Evolutionary conservation across 2,329 filamentous ascomycete genomes (phyloP), one percentile per base, ranked within the genome.

Genomic region (Rhytidhysteron rufulum): DNA sequence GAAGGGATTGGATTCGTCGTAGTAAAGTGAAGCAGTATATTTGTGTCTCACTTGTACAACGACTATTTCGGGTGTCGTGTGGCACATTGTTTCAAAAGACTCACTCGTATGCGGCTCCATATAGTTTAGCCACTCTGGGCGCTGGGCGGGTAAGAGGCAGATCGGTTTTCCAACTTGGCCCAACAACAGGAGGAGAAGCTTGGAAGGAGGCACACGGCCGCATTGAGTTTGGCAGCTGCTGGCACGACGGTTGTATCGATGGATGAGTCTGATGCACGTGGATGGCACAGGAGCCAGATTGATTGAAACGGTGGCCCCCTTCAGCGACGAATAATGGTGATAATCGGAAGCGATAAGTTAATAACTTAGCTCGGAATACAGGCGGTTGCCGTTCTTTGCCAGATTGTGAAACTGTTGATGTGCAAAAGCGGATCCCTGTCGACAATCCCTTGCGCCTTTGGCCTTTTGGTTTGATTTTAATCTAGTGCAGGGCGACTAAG

Each of bases 1-100:
- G 69, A 73, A 39, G 79, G 80, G 0, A 68, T 80, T 43, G 79
- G 75, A 1, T 79, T 83, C 47, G 68, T 83, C 51, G 69, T 68
- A 49, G 72, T 83, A 18, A 82, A 79, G 62, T 82, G 58, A 67
- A n/a, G 45, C 41, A 22, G 36, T 45, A 22, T 53, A 56, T 57
- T 55, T 53, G 52, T 60, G 53, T 46, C 38, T 51, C 39, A 42
- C 35, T 47, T 54, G 58, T 56, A 48, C 51, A 40, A 60, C 53
- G 37, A 29, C 35, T 30, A 29, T 29, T 30, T 30, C 22, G 35
- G 22, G 35, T 22, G 16, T 9, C 17, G 18, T 37, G 53, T 58
- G 45, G 45, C 42, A 60, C 55, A 47, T 36, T 44, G 54, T 51
- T 48, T 50, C 45, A 48, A 51, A 47, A 39, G 45, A 42, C 42